Conservation (phyloP, 2,329 filamentous ascomycete genomes). For the Cordyceps fumosorosea region DNA sequence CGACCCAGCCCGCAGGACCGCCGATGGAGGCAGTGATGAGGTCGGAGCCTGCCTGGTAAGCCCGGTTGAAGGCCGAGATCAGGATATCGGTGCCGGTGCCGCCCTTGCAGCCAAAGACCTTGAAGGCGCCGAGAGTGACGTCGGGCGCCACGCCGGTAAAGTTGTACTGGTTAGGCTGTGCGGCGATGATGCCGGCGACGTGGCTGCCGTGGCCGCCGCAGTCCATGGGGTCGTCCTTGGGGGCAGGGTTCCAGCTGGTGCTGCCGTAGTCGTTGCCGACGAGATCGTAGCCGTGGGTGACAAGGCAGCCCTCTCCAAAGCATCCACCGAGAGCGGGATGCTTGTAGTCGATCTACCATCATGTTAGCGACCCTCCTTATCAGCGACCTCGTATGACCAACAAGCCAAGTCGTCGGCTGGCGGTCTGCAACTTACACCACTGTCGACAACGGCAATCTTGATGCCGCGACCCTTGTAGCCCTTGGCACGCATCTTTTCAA, state of each 20-base stretch:
- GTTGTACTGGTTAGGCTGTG: slow-evolving; percentile 30
- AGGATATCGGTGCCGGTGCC: slow-evolving; percentile 42
- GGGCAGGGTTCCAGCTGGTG: slow-evolving; percentile 25
- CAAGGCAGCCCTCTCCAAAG: slow-evolving; percentile 53
- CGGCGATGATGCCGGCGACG: slow-evolving; percentile 52
- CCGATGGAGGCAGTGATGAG: slow-evolving; percentile 52
- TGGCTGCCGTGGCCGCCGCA: slow-evolving; percentile 56
- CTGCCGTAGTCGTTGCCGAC: slow-evolving; percentile 48
- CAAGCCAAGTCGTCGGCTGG: too few species aligned
- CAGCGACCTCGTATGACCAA: neutral
- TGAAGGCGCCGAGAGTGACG: slow-evolving; percentile 34
- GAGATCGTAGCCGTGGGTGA: slow-evolving; percentile 51
- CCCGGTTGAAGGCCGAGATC: slow-evolving; percentile 52
- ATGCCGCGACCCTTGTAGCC: slow-evolving; percentile 45
- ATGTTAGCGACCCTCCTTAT: neutral
- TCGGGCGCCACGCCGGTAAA: slow-evolving; percentile 36
- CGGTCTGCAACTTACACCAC: slow-evolving; percentile 37
- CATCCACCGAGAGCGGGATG: slow-evolving; percentile 57
- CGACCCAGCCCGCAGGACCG: slow-evolving; percentile 44
- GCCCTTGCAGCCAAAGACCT: slow-evolving; percentile 30
- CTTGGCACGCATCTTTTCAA: slow-evolving; percentile 43
- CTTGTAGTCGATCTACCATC: slow-evolving; percentile 49
- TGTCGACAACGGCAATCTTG: slow-evolving; percentile 48
- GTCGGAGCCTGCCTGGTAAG: slow-evolving; percentile 52
- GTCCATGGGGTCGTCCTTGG: slow-evolving; percentile 47